A percentile compares a stretch with the other conserved stretches of the same genome.
phyloP scores from a whole-genome alignment of 257 asterid genomes.

The Petunia secreta region DNA sequence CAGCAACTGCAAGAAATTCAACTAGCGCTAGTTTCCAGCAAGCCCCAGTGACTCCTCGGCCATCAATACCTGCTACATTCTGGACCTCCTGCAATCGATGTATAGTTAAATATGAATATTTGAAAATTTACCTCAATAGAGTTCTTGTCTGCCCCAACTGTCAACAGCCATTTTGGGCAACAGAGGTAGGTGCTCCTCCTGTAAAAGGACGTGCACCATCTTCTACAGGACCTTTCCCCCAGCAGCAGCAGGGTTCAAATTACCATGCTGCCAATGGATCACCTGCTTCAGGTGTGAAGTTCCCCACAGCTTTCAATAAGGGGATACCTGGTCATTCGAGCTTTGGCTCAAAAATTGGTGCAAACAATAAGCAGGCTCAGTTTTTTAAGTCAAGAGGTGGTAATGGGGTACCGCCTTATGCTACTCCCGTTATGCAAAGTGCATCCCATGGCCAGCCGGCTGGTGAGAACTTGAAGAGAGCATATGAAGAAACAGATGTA shows the following conservation, averaged over 20 bases:
- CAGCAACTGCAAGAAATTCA: constrained; percentile 28
- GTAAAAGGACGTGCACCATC: constrained; percentile 20
- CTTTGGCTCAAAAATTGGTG: not conserved
- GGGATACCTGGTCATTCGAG: constrained; percentile 26
- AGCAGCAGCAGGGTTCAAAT: constrained; percentile 29
- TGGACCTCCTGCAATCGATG: constrained; percentile 64
- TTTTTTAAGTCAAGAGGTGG: constrained; percentile 29
- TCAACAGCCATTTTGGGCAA: constrained; percentile 49
- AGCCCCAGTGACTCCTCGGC: constrained; percentile 24
- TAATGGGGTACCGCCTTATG: constrained; percentile 25
- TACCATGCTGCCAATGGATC: constrained; percentile 19
- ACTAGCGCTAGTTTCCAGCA: constrained; percentile 26
- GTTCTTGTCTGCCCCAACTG: constrained; percentile 52
- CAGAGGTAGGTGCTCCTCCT: constrained; percentile 38
- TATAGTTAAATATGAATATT: constrained; percentile 37
- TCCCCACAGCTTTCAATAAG: constrained; percentile 9
- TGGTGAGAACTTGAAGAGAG: constrained; percentile 33
- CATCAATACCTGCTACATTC: constrained; percentile 40
- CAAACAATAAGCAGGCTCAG: constrained; percentile 17
- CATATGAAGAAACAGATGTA: constrained; percentile 25
- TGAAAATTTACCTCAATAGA: constrained; percentile 37
- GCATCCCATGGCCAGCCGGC: constrained; percentile 28
- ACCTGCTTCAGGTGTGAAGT: constrained; percentile 21
- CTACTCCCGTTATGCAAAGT: constrained; percentile 21
- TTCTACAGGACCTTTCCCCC: constrained; percentile 14